Percentiles rank a stretch among this genome's conserved stretches.
Conservation (phyloP, 2,329 filamentous ascomycete genomes). For the Pochonia chlamydosporia region DNA sequence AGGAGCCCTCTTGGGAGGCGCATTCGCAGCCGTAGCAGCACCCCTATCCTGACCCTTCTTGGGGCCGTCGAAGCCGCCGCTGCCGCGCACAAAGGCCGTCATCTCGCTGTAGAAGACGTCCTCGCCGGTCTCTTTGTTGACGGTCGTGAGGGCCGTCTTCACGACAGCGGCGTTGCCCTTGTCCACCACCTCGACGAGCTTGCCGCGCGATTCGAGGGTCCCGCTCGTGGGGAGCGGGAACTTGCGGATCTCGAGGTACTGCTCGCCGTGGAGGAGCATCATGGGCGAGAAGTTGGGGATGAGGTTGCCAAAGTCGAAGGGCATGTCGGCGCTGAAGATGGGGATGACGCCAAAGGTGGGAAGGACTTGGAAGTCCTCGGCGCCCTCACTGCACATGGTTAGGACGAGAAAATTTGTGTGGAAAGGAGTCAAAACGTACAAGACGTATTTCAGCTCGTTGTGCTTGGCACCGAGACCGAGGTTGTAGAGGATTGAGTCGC, state of each 20-base stretch:
- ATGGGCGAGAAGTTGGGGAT: constrained; percentile 96
- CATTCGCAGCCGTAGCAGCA: constrained; percentile 72
- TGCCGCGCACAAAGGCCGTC: constrained; percentile 87
- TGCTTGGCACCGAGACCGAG: constrained; percentile 88
- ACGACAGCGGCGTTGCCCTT: constrained; percentile 88
- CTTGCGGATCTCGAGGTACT: constrained; percentile 91
- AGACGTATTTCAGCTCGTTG: constrained; percentile 80
- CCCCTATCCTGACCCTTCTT: constrained; percentile 74
- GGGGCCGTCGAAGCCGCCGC: constrained; percentile 82
- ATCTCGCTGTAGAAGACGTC: constrained; percentile 96
- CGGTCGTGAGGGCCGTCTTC: constrained; percentile 73
- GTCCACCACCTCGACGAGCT: constrained; percentile 90
- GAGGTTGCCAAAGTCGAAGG: constrained; percentile 74
- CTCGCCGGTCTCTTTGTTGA: constrained; percentile 78
- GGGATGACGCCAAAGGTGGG: constrained; percentile 96
- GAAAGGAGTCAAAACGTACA: too few species aligned
- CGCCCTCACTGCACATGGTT: constrained; percentile 56
- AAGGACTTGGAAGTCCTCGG: constrained; percentile 87
- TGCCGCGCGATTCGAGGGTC: constrained; percentile 67
- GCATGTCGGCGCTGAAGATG: constrained; percentile 77
- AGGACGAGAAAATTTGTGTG: too few species aligned
- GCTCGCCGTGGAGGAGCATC: constrained; percentile 98
- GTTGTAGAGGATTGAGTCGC: constrained; percentile 92
- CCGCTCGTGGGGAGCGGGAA: constrained; percentile 85
- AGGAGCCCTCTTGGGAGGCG: constrained; percentile 67